Evolutionary conservation across 345 rosid species (phyloP), one percentile per base, ranked within the genome.

Genomic region (Cochlearia excelsa): DNA sequence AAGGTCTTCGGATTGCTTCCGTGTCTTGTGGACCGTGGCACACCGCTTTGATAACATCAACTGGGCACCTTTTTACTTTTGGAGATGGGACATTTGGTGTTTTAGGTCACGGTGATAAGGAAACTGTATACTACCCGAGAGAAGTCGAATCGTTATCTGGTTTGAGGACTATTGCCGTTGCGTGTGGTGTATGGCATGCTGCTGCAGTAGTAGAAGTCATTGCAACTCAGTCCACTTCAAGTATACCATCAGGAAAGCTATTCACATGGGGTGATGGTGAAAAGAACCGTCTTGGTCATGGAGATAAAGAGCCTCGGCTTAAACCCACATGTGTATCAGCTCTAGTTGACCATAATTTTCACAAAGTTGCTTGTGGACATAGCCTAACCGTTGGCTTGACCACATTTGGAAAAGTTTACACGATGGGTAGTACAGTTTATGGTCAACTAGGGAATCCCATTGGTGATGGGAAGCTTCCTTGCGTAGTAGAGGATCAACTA

Each of bases 241-340:
- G 90, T 57, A 30, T 78, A 63, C 79, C 84, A 50, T 92, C 89
- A 7, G 98, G 93, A 60, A 92, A 83, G 74, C 76, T 92, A 59
- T 92, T 92, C 75, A 92, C 98, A 27, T 92, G 98, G 98, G 98
- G 98, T 43, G 98, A 92, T 69, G 97, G 98, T 41, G 98, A 92
- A 72, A 92, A 92, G 72, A 72, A 73, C 62, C 87, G 97, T 48
- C 95, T 92, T 63, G 98, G 98, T 59, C 98, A 92, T 73, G 97
- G 95, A 31, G 97, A 92, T 61, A 92, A 84, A 78, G 96, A 88
- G 72, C 70, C 96, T 57, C 82, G 84, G 58, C 84, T 88, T 50
- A 74, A 88, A 67, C 98, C 98, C 37, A 88, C 98, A 11, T 92
- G 98, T 63, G 90, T 92, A 52, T 87, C 90, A 42, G 80, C 93